These are phyloP conservation scores for Colletotrichum liriopes DNA, from an alignment of 2,329 filamentous ascomycete genomes.

Conservation along the genomic window DNA sequence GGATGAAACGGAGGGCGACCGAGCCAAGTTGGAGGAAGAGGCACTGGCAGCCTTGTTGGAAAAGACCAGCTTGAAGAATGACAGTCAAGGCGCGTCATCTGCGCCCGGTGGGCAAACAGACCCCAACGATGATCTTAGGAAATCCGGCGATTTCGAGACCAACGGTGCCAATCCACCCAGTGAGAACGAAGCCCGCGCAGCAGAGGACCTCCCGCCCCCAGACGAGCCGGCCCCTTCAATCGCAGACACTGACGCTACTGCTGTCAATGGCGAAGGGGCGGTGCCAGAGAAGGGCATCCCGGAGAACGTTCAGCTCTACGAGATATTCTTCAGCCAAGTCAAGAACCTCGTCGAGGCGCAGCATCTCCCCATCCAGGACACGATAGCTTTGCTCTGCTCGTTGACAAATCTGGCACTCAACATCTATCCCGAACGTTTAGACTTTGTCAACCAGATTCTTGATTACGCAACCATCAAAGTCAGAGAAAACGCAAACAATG, in stretches of 20 bases:
- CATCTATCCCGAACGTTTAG: constrained; percentile 92
- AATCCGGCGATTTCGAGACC: constrained; percentile 44
- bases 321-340: constrained; percentile 97
- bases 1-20: constrained; percentile 78
- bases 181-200: constrained; percentile 28
- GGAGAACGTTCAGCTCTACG: constrained; percentile 89
- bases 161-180: constrained; percentile 40
- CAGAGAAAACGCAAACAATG: constrained; percentile 89
- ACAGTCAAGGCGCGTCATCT: constrained; percentile 42
- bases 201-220: constrained; percentile 30
- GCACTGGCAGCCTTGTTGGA: constrained; percentile 85
- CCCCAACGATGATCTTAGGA: constrained; percentile 15
- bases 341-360: constrained; percentile 94
- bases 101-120: constrained; percentile 41
- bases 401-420: constrained; percentile 94
- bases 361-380: constrained; percentile 93
- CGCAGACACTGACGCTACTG: constrained; percentile 64
- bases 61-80: constrained; percentile 79
- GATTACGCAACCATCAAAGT: constrained; percentile 91
- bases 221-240: constrained; percentile 57
- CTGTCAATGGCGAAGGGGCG: constrained; percentile 59
- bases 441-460: constrained; percentile 96
- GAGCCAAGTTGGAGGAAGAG: constrained; percentile 85
- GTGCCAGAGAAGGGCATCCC: constrained; percentile 71
- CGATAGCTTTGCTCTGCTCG: constrained; percentile 93